Evolutionary conservation across 2,329 filamentous ascomycete species (phyloP).

Genomic region (Fusarium musae): DNA sequence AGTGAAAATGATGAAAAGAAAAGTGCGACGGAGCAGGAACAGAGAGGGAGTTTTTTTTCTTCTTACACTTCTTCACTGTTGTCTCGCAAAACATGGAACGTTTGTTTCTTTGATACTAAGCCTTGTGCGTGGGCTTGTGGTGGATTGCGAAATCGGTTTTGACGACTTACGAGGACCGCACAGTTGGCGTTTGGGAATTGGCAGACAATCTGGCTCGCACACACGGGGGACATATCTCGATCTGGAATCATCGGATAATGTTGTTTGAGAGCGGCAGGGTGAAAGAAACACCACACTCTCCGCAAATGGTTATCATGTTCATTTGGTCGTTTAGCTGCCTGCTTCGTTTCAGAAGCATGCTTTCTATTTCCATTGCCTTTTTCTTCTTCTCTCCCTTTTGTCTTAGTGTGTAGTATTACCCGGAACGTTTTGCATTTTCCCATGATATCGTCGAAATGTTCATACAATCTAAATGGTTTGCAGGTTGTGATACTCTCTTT

Average conservation of each 20-base stretch:
- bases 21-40: neutral
- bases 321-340: conserved; percentile 39
- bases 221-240: conserved; percentile 38
- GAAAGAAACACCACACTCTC: conserved; percentile 19
- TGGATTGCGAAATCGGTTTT: conserved; percentile 40
- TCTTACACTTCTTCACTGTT: neutral
- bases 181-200: conserved; percentile 46
- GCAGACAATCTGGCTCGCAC: conserved; percentile 43
- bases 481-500: conserved; percentile 1
- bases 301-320: conserved; percentile 36
- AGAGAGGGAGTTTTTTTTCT: neutral
- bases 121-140: conserved; percentile 26
- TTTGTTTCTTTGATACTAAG: conserved; percentile 28
- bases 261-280: conserved; percentile 34
- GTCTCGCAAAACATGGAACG: conserved; percentile 19
- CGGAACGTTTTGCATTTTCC: conserved; percentile 1
- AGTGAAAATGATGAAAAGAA: conserved; percentile 10
- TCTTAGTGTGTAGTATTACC: conserved; percentile 12
- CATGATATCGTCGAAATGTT: conserved; percentile 9
- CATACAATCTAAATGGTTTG: neutral
- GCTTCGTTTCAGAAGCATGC: conserved; percentile 30
- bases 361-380: conserved; percentile 29
- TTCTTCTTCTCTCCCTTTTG: neutral
- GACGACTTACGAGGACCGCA: conserved; percentile 46
- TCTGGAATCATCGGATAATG: conserved; percentile 36